phyloP scores from a whole-genome alignment of 2,329 filamentous ascomycete species.

The Aspergillus pseudoviridinutans region DNA sequence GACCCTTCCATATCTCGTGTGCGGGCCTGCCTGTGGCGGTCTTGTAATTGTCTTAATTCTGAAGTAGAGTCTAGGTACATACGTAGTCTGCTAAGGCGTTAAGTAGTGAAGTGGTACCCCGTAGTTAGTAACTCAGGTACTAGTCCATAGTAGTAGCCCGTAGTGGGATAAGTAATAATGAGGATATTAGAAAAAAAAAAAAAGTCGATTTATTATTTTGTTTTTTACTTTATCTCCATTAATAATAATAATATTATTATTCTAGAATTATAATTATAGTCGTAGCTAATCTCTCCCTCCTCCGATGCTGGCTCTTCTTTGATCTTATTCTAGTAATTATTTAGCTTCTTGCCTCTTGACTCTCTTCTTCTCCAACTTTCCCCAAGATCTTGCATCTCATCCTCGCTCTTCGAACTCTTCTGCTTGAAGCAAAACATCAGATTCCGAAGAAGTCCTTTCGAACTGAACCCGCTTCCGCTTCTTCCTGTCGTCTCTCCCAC shows the following conservation, averaged over 20 bases:
- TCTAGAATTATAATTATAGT: slow-evolving; percentile 1
- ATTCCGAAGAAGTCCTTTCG: slow-evolving; percentile 12
- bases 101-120: not conserved
- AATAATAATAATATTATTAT: slow-evolving; percentile 3
- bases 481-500: slow-evolving; percentile 6
- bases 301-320: slow-evolving; percentile 2
- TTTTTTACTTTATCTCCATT: slow-evolving; percentile 2
- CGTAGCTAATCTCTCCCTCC: slow-evolving; percentile 2
- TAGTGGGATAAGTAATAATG: not conserved
- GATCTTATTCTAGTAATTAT: slow-evolving; percentile 1
- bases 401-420: slow-evolving; percentile 13
- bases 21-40: slow-evolving; percentile 21
- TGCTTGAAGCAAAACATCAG: not conserved
- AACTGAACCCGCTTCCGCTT: slow-evolving; percentile 15
- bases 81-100: slow-evolving; percentile 1
- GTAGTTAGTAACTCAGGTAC: not conserved
- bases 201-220: slow-evolving; percentile 7
- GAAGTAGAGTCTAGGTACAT: not conserved
- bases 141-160: not conserved
- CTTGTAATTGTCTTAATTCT: slow-evolving; percentile 11
- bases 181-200: not conserved
- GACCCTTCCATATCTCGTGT: slow-evolving; percentile 17
- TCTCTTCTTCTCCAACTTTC: not conserved
- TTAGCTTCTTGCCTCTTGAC: not conserved
- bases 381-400: slow-evolving; percentile 10